A percentile compares a stretch with the other conserved stretches of the same genome.
These are phyloP conservation scores for Raddia distichophylla DNA, from an alignment of 176 grass and related monocot genomes.

Conservation along the genomic window DNA sequence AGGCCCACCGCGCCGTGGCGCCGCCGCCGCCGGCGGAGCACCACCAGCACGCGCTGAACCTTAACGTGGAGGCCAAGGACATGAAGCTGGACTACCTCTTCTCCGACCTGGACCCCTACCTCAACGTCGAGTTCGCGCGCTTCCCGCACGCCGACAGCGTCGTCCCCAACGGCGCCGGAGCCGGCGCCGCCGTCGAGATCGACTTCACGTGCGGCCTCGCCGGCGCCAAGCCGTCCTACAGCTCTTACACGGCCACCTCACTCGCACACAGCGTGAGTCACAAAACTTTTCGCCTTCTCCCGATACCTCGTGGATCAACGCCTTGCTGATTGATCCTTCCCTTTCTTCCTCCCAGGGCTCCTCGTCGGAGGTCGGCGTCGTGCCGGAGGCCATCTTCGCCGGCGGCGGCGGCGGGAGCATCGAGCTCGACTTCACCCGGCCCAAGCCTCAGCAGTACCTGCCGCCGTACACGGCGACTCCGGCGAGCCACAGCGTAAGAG, in stretches of 20 bases:
- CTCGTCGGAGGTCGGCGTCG: conserved; percentile 78
- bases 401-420: conserved; percentile 25
- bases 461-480: conserved; percentile 45
- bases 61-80: conserved; percentile 61
- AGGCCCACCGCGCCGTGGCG: background rate
- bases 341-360: conserved; percentile 50
- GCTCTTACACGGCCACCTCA: conserved; percentile 56
- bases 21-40: conserved; percentile 2
- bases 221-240: conserved; percentile 55
- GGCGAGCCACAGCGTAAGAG: conserved; percentile 37
- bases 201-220: conserved; percentile 52
- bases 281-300: background rate
- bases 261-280: conserved; percentile 66
- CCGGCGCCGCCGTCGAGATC: conserved; percentile 33
- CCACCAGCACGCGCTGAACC: conserved; percentile 45
- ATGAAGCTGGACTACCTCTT: conserved; percentile 64
- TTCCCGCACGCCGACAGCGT: conserved; percentile 68
- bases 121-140: conserved; percentile 61
- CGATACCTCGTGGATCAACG: background rate
- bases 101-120: conserved; percentile 66
- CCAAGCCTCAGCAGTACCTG: conserved; percentile 45
- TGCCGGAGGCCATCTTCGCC: conserved; percentile 60
- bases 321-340: background rate
- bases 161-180: conserved; percentile 53
- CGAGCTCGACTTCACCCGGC: conserved; percentile 52